Conservation (phyloP, 495 filamentous ascomycete genomes). For the Filosporella fistucella region DNA sequence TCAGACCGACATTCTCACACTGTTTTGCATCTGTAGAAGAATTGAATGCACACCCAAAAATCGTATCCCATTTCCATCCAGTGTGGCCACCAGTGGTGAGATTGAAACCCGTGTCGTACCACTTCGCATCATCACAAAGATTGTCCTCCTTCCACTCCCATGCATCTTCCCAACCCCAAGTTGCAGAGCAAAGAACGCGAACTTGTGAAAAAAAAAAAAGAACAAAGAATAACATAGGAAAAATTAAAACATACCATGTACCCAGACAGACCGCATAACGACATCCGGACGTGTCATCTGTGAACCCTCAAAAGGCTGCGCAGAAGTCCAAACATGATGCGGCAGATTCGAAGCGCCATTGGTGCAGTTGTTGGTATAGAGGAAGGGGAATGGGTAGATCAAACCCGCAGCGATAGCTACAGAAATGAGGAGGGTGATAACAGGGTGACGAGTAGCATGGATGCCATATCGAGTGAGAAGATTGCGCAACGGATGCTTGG, state of each 20-base stretch:
- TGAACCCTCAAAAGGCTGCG: conserved; percentile 46
- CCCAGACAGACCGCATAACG: conserved; percentile 53
- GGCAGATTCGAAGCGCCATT: conserved; percentile 58
- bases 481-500: conserved; percentile 54
- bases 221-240: background rate
- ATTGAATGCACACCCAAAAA: too few species aligned
- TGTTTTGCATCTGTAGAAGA: too few species aligned
- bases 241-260: conserved; percentile 34
- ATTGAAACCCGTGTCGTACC: too few species aligned
- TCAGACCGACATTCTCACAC: too few species aligned
- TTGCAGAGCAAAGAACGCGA: too few species aligned
- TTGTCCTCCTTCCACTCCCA: too few species aligned
- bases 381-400: conserved; percentile 62
- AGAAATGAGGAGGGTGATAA: conserved; percentile 59
- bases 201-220: too few species aligned
- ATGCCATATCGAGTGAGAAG: conserved; percentile 60
- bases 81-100: too few species aligned
- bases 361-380: conserved; percentile 58
- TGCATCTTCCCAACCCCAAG: too few species aligned
- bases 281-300: conserved; percentile 40
- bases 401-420: conserved; percentile 56
- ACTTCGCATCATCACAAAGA: too few species aligned
- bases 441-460: conserved; percentile 60
- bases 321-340: conserved; percentile 73
- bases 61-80: too few species aligned